phyloP scores from a whole-genome alignment of 306 rosid genomes.

The Canavalia gladiata region DNA sequence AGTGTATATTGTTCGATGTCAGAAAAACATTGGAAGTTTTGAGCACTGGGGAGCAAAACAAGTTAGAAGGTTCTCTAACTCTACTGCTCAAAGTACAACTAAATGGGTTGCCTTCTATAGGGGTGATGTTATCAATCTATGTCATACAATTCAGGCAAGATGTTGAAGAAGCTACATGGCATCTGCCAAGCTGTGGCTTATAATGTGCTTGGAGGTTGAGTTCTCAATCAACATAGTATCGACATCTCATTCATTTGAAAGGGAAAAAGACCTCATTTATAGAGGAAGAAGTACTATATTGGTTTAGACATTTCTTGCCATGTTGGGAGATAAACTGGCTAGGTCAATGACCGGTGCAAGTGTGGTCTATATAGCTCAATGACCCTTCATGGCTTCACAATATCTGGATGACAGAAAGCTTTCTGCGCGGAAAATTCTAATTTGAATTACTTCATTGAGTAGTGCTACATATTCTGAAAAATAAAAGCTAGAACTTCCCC shows the following conservation, averaged over 20 bases:
- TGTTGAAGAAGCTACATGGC: conserved; percentile 39
- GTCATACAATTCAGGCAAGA: conserved; percentile 30
- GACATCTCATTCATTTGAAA: conserved; percentile 24
- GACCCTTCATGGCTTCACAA: conserved; percentile 26
- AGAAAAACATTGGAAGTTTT: conserved; percentile 20
- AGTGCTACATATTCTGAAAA: neutral
- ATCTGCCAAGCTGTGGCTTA: conserved; percentile 14
- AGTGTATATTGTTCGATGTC: conserved; percentile 6
- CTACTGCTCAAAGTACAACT: conserved; percentile 15
- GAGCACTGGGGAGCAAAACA: conserved; percentile 14
- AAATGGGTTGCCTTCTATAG: conserved; percentile 15
- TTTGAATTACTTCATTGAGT: conserved; percentile 14
- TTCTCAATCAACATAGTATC: neutral
- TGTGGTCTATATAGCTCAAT: neutral
- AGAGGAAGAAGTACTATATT: conserved; percentile 16
- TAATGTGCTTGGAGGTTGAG: conserved; percentile 14
- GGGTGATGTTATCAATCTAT: conserved; percentile 32
- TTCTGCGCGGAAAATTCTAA: conserved; percentile 2
- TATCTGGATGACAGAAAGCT: conserved; percentile 31
- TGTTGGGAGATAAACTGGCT: conserved; percentile 9
- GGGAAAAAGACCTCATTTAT: conserved; percentile 14
- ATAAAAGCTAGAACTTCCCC: neutral
- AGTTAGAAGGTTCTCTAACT: conserved; percentile 30
- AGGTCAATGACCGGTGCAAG: neutral
- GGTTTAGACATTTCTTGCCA: neutral